phyloP scores from a whole-genome alignment of 495 filamentous ascomycete species.

The Tricharina praecox region DNA sequence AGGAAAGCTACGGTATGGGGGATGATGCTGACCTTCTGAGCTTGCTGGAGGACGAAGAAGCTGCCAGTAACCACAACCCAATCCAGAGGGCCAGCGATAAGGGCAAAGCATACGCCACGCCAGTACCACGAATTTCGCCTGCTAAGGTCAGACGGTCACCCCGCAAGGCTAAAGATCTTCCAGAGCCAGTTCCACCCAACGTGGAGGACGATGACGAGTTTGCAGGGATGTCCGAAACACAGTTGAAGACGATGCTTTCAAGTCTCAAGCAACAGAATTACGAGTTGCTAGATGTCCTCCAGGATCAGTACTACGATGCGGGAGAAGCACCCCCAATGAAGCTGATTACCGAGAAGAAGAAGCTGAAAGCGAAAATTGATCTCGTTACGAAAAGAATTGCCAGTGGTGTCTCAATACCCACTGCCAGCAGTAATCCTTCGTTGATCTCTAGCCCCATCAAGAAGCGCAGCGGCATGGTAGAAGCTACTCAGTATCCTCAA shows the following conservation, averaged over 20 bases:
- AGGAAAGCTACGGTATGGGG: conserved; percentile 4
- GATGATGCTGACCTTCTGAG: not conserved
- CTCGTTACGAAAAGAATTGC: conserved; percentile 9
- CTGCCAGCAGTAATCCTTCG: not conserved
- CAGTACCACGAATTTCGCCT: conserved; percentile 17
- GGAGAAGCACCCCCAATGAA: conserved; percentile 7
- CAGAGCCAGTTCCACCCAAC: conserved; percentile 5
- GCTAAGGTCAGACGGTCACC: conserved; percentile 8
- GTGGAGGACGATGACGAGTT: conserved; percentile 7
- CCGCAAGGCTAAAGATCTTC: conserved; percentile 1
- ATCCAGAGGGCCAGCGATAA: not conserved
- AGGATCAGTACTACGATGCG: conserved; percentile 9
- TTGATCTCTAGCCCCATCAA: not conserved
- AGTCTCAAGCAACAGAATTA: conserved; percentile 10
- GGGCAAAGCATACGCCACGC: conserved; percentile 1
- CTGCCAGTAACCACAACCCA: conserved; percentile 5
- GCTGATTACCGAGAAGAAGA: conserved; percentile 4
- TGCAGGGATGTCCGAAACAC: not conserved
- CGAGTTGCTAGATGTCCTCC: conserved; percentile 9
- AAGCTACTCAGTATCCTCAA: conserved; percentile 13
- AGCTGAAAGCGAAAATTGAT: conserved; percentile 8
- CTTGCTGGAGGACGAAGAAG: conserved; percentile 9
- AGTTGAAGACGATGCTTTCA: conserved; percentile 2
- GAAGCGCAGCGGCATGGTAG: not conserved
- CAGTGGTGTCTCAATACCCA: not conserved